These are phyloP conservation scores for Rhodotorula taiwanensis DNA, from an alignment of 768 basidiomycete species.

Conservation along the genomic window DNA sequence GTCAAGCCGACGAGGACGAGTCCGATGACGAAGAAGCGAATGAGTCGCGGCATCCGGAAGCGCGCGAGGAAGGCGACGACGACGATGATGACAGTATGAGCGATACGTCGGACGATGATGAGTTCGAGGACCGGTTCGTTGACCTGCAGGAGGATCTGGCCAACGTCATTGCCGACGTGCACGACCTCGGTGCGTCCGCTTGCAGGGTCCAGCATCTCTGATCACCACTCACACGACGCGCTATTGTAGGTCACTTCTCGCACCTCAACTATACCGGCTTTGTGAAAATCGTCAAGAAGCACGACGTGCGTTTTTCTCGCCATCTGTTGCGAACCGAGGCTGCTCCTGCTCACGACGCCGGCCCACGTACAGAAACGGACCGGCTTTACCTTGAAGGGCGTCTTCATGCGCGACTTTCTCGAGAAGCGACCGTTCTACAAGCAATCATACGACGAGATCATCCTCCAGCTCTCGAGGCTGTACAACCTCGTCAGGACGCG, in stretches of 20 bases:
- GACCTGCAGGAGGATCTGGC: conserved; percentile 89
- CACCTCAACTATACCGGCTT: conserved; percentile 98
- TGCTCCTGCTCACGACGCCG: no score
- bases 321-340: neutral
- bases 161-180: conserved; percentile 70
- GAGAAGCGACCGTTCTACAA: conserved; percentile 94
- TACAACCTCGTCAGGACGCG: conserved; percentile 93
- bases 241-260: conserved; percentile 65
- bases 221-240: no score
- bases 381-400: conserved; percentile 65
- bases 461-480: conserved; percentile 88
- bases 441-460: conserved; percentile 84
- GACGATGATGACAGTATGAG: conserved; percentile 48
- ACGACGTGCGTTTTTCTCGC: conserved; percentile 58
- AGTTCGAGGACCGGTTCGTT: conserved; percentile 75
- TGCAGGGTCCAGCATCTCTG: no score
- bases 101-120: conserved; percentile 47
- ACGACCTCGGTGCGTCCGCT: conserved; percentile 40
- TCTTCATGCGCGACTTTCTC: conserved; percentile 83
- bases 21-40: conserved; percentile 59
- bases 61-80: conserved; percentile 26
- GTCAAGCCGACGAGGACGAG: conserved; percentile 33
- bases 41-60: conserved; percentile 40
- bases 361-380: conserved; percentile 99
- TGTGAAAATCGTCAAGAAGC: conserved; percentile 99